Conservation (phyloP, 202 grass and related monocot species). For the Carex arenaria region DNA sequence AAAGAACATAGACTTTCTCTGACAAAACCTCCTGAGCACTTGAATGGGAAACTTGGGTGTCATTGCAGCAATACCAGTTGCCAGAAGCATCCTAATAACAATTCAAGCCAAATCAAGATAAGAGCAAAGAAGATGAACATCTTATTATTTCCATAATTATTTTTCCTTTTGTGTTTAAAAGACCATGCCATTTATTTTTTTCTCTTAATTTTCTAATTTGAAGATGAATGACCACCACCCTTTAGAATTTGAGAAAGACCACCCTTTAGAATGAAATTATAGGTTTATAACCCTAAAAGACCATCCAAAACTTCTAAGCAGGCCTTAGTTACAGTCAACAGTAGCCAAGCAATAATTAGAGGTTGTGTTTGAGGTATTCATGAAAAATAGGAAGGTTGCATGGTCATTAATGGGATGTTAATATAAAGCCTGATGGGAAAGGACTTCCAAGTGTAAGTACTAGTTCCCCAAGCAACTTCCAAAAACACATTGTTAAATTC, state of each 20-base stretch:
- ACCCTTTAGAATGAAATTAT: not conserved
- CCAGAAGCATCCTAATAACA: slow-evolving; percentile 72
- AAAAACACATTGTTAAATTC: slow-evolving; percentile 8
- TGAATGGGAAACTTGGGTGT: slow-evolving; percentile 82
- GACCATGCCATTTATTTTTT: not conserved
- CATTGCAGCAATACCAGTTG: slow-evolving; percentile 94
- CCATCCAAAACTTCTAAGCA: not conserved
- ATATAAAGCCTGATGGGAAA: slow-evolving; percentile 7
- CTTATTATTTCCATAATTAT: not conserved
- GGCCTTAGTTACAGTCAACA: not conserved
- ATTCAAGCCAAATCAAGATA: slow-evolving; percentile 32
- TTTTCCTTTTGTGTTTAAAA: not conserved
- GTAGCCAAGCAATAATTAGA: not conserved
- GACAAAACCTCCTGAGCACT: slow-evolving; percentile 84
- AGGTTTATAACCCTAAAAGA: not conserved
- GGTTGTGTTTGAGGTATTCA: not conserved
- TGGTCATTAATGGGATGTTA: not conserved
- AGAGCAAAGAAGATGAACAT: slow-evolving; percentile 6
- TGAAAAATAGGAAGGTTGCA: not conserved
- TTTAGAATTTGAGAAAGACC: not conserved
- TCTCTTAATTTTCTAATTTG: not conserved
- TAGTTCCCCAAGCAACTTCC: not conserved
- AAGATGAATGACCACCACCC: not conserved
- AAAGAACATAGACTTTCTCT: slow-evolving; percentile 99
- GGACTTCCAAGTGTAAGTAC: not conserved